Conservation (phyloP, 2,329 filamentous ascomycete genomes). For the Sphaerulina populicola region DNA sequence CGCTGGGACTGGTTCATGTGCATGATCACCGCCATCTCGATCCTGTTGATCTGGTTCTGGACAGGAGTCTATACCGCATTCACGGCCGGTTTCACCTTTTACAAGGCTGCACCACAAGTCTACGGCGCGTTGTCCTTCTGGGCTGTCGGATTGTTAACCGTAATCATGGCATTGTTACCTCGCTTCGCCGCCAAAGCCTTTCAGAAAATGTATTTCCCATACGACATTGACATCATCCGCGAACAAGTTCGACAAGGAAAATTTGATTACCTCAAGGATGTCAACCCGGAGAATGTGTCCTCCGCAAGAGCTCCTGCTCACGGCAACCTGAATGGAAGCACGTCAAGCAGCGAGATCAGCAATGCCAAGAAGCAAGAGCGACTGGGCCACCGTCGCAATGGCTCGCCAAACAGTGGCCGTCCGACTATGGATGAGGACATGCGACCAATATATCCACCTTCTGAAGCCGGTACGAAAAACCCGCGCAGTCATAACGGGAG, state of each 20-base stretch:
- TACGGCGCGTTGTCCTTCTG: conserved; percentile 80
- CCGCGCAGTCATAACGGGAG: conserved; percentile 81
- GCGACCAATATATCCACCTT: conserved; percentile 87
- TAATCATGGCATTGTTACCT: conserved; percentile 75
- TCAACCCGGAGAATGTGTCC: conserved; percentile 35
- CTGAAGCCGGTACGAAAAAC: conserved; percentile 72
- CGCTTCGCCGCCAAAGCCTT: conserved; percentile 77
- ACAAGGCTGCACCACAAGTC: conserved; percentile 66
- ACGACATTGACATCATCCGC: conserved; percentile 88
- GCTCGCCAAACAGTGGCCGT: conserved; percentile 11
- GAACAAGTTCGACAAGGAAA: conserved; percentile 80
- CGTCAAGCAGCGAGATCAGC: conserved; percentile 49
- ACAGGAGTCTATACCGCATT: conserved; percentile 75
- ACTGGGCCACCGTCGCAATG: conserved; percentile 39
- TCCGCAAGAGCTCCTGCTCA: conserved; percentile 35
- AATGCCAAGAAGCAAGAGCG: conserved; percentile 10
- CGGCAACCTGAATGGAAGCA: conserved; percentile 43
- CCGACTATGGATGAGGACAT: conserved; percentile 71
- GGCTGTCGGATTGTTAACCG: conserved; percentile 70
- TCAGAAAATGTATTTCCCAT: conserved; percentile 90
- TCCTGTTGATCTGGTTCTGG: conserved; percentile 88
- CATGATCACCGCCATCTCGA: conserved; percentile 71
- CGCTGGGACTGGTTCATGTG: conserved; percentile 97
- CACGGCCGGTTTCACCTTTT: conserved; percentile 56
- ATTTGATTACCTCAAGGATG: conserved; percentile 63